Percentiles rank a stretch among this genome's conserved stretches.
Evolutionary conservation across 1,139 yeast genomes (phyloP).

Genomic region (Sugiyamaella grinbergsii): DNA sequence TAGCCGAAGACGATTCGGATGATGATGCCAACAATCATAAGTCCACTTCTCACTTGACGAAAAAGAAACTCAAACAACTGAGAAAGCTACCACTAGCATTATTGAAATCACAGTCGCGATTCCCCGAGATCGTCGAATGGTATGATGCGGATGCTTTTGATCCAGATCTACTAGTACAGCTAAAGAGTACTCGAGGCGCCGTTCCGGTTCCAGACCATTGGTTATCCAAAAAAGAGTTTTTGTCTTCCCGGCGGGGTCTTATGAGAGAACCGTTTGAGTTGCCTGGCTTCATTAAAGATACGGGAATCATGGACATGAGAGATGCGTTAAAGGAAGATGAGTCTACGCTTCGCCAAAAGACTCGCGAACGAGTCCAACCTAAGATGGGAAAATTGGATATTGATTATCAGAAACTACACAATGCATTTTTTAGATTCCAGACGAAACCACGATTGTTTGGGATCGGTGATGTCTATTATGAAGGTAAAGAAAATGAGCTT

Average conservation of each 20-base stretch:
- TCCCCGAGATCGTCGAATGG: conserved; percentile 85
- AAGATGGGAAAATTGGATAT: conserved; percentile 85
- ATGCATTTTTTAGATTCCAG: conserved; percentile 84
- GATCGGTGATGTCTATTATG: conserved; percentile 80
- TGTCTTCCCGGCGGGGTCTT: conserved; percentile 70
- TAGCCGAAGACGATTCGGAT: conserved; percentile 32
- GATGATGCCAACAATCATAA: conserved; percentile 25
- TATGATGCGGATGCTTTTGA: conserved; percentile 82
- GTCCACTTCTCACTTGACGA: conserved; percentile 31
- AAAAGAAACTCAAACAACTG: conserved; percentile 52
- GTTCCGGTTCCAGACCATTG: conserved; percentile 86
- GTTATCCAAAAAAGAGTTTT: conserved; percentile 76
- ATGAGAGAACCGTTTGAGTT: conserved; percentile 73
- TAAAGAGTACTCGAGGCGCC: conserved; percentile 67
- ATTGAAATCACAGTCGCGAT: conserved; percentile 59
- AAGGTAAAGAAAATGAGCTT: conserved; percentile 67
- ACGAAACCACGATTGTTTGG: conserved; percentile 67
- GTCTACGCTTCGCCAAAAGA: conserved; percentile 66
- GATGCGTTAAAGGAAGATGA: conserved; percentile 54
- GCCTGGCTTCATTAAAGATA: conserved; percentile 75
- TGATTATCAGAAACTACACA: conserved; percentile 78
- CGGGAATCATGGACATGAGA: conserved; percentile 90
- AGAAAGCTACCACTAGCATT: conserved; percentile 67
- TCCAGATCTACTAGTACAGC: conserved; percentile 63
- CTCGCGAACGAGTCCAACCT: conserved; percentile 86